These are phyloP conservation scores for Suillus fuscotomentosus DNA, from an alignment of 768 basidiomycete species.

Conservation along the genomic window DNA sequence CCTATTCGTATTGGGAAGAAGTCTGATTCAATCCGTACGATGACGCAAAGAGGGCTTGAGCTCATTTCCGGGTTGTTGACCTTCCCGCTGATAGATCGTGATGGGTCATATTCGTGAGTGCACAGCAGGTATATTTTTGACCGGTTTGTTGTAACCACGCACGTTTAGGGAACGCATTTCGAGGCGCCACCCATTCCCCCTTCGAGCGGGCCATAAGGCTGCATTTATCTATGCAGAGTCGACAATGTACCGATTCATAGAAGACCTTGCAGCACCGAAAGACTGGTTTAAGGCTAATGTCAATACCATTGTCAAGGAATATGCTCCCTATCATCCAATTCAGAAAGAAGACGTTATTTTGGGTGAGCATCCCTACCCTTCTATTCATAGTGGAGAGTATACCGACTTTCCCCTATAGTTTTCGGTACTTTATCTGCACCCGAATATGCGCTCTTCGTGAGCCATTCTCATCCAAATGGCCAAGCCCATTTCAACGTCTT, in stretches of 20 bases:
- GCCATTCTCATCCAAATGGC: slow-evolving; percentile 64
- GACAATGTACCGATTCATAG: slow-evolving; percentile 65
- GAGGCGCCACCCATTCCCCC: slow-evolving; percentile 52
- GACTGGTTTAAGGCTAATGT: slow-evolving; percentile 7
- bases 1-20: slow-evolving; percentile 37
- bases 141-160: slow-evolving; percentile 44
- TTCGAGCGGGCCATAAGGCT: slow-evolving; percentile 62
- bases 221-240: slow-evolving; percentile 66
- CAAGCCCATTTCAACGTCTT: slow-evolving; percentile 74
- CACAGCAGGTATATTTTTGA: slow-evolving; percentile 46
- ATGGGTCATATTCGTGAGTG: slow-evolving; percentile 41
- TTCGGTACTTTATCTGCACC: slow-evolving; percentile 70
- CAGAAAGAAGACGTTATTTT: slow-evolving; percentile 60
- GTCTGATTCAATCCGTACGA: slow-evolving; percentile 48
- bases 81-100: slow-evolving; percentile 35
- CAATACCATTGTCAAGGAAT: slow-evolving; percentile 4
- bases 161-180: slow-evolving; percentile 39
- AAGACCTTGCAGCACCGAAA: slow-evolving; percentile 44
- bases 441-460: slow-evolving; percentile 75
- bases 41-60: slow-evolving; percentile 56
- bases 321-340: slow-evolving; percentile 37
- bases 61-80: slow-evolving; percentile 48
- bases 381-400: not conserved
- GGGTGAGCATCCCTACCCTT: slow-evolving; percentile 21
- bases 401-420: slow-evolving; percentile 32